These are phyloP conservation scores for Lablab purpureus DNA, from an alignment of 306 rosid species.

Conservation along the genomic window DNA sequence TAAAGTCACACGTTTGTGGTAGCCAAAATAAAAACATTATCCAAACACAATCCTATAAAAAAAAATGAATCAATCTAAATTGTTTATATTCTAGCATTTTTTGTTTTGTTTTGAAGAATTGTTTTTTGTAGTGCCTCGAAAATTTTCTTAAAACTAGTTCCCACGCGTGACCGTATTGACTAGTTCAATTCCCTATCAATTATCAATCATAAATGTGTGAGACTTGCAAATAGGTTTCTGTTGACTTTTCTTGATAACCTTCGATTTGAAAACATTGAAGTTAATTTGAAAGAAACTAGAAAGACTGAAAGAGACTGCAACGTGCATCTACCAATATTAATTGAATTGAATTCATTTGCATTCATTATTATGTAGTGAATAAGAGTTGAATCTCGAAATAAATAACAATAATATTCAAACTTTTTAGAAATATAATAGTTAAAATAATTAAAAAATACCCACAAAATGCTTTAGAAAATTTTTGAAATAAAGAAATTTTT, in stretches of 20 bases:
- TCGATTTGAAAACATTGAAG: neutral
- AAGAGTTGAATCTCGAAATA: neutral
- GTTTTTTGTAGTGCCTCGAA: too few relatives aligned
- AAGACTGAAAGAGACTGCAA: conserved; percentile 16
- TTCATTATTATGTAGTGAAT: neutral
- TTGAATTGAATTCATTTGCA: neutral
- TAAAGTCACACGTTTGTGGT: too few relatives aligned
- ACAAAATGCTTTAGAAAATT: too few relatives aligned
- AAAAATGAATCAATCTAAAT: neutral
- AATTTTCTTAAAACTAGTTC: too few relatives aligned
- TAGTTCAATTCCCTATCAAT: neutral
- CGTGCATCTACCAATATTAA: neutral
- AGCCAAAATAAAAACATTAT: too few relatives aligned
- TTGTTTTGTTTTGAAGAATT: too few relatives aligned
- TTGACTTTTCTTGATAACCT: conserved; percentile 26
- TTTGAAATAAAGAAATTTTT: too few relatives aligned
- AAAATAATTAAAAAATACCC: neutral
- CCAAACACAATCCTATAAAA: too few relatives aligned
- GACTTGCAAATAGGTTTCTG: conserved; percentile 9
- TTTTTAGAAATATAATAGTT: neutral
- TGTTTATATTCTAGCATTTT: too few relatives aligned
- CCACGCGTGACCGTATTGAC: too few relatives aligned
- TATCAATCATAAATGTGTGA: neutral
- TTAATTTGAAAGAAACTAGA: neutral
- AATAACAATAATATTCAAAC: neutral